phyloP scores from a whole-genome alignment of 257 asterid species.

The Nicotiana obtusifolia region DNA sequence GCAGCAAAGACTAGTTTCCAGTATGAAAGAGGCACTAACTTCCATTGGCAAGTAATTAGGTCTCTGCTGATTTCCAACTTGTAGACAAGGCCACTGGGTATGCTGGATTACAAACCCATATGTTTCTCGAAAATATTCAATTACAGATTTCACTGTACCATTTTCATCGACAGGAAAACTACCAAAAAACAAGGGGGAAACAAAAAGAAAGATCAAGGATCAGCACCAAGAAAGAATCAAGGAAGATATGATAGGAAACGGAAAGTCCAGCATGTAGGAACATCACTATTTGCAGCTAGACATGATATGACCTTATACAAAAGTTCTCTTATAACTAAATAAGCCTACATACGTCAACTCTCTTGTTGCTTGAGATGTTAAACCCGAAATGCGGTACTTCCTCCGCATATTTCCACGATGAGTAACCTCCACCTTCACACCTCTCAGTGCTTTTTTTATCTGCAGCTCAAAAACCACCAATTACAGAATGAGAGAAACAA shows the following conservation, averaged over 20 bases:
- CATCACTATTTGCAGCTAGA: neutral
- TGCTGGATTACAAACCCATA: slow-evolving; percentile 73
- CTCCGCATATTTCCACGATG: slow-evolving; percentile 96
- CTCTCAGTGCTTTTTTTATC: slow-evolving; percentile 94
- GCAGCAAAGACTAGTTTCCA: neutral
- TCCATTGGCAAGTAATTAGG: slow-evolving; percentile 95
- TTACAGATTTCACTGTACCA: slow-evolving; percentile 85
- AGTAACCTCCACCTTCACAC: slow-evolving; percentile 94
- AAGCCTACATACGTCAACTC: slow-evolving; percentile 65
- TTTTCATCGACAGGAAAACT: slow-evolving; percentile 88
- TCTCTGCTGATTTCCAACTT: slow-evolving; percentile 86
- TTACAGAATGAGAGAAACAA: neutral
- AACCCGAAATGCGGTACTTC: slow-evolving; percentile 82
- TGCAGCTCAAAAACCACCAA: slow-evolving; percentile 20
- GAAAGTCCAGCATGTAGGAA: neutral
- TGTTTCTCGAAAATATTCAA: slow-evolving; percentile 76
- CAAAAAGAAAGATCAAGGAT: slow-evolving; percentile 4
- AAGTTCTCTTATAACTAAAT: neutral
- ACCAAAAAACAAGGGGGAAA: slow-evolving; percentile 11
- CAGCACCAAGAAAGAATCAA: neutral
- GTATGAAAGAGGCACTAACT: slow-evolving; percentile 33
- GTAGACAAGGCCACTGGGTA: slow-evolving; percentile 82
- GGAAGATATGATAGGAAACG: neutral
- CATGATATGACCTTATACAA: neutral
- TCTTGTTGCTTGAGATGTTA: slow-evolving; percentile 89